A percentile compares a stretch with the other conserved stretches of the same genome.
phyloP scores from a whole-genome alignment of 257 asterid genomes.

The Fraxinus excelsior region DNA sequence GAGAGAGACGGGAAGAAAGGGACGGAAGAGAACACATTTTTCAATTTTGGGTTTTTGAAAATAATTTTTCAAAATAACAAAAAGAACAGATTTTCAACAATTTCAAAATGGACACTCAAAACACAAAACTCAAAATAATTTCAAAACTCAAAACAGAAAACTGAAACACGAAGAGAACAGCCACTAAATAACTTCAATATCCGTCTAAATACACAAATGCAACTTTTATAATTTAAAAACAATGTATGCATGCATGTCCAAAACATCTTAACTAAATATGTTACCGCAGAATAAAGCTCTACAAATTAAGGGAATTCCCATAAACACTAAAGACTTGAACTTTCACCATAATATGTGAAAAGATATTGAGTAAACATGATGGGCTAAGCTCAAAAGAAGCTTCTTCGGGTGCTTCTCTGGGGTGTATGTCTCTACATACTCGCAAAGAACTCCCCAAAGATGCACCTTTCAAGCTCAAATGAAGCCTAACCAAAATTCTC shows the following conservation, averaged over 20 bases:
- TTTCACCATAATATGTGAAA: conserved; percentile 3
- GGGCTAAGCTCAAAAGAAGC: neutral
- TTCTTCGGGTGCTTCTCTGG: neutral
- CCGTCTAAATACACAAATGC: conserved; percentile 10
- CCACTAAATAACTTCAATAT: neutral
- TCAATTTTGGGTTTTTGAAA: too few relatives aligned
- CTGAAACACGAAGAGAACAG: too few relatives aligned
- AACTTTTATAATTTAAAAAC: conserved; percentile 6
- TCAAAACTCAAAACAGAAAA: too few relatives aligned
- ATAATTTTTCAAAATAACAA: too few relatives aligned
- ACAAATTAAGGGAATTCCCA: conserved; percentile 12
- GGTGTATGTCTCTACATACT: neutral
- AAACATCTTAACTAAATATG: conserved; percentile 3
- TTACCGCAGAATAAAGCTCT: neutral
- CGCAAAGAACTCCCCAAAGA: neutral
- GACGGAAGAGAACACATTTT: too few relatives aligned
- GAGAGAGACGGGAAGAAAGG: too few relatives aligned
- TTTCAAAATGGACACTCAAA: too few relatives aligned
- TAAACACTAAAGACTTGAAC: neutral
- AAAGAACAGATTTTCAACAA: too few relatives aligned
- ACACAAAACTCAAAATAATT: too few relatives aligned
- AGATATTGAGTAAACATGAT: neutral
- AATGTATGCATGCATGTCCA: conserved; percentile 1
- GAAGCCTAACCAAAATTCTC: neutral
- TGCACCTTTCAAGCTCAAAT: neutral